These are phyloP conservation scores for Carallia brachiata DNA, from an alignment of 345 rosid species.

Conservation along the genomic window DNA sequence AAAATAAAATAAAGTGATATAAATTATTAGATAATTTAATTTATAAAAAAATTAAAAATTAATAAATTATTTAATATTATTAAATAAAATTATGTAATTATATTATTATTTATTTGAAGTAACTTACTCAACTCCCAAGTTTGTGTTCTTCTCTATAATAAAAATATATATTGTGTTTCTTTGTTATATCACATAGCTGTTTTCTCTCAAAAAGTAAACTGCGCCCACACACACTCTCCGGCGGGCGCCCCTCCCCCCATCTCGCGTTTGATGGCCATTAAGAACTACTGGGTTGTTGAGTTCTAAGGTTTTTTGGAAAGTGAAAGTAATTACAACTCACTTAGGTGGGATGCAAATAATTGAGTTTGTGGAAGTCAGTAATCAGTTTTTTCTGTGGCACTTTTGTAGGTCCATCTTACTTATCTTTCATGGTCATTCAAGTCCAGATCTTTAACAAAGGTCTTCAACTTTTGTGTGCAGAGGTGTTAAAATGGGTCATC, in stretches of 20 bases:
- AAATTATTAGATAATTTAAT: no score
- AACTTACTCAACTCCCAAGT: no score
- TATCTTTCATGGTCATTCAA: constrained; percentile 12
- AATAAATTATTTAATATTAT: no score
- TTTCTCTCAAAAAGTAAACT: neutral
- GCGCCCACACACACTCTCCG: neutral
- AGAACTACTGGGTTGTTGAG: neutral
- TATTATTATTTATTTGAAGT: no score
- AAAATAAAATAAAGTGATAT: no score
- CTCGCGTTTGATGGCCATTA: neutral
- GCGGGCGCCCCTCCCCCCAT: neutral
- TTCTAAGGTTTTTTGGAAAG: neutral
- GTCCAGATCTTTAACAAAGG: constrained; percentile 12
- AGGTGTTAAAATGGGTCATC: no score
- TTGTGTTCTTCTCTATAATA: no score
- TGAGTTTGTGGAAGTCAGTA: neutral
- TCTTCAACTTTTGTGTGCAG: neutral
- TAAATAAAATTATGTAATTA: no score
- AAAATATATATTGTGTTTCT: no score
- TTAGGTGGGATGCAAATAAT: no score
- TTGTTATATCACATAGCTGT: neutral
- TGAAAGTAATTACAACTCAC: neutral
- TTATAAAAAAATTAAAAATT: no score
- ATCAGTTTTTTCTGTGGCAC: neutral
- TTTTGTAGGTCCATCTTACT: constrained; percentile 19